Conservation (phyloP, 179 eudicot species). For the Beta macrorhiza region DNA sequence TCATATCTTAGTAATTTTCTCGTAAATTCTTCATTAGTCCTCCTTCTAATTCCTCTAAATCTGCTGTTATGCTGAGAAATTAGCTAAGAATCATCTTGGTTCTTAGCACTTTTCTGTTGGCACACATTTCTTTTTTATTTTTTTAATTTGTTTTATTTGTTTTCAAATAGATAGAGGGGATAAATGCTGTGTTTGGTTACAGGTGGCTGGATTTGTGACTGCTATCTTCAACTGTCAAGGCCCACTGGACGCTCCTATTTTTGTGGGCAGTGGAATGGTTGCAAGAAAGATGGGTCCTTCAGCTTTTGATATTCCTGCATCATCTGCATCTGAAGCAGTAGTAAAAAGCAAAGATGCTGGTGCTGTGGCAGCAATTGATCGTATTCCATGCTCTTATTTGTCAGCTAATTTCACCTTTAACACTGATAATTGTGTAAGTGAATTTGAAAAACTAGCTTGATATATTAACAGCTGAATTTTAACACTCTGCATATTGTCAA, state of each 20-base stretch:
- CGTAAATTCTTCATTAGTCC: too few relatives aligned
- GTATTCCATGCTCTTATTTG: constrained; percentile 77
- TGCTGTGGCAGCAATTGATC: constrained; percentile 94
- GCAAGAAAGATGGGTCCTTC: constrained; percentile 70
- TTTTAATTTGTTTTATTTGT: neutral
- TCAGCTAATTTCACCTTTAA: constrained; percentile 97
- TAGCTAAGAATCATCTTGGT: too few relatives aligned
- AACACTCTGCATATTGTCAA: neutral
- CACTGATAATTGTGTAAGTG: constrained; percentile 92
- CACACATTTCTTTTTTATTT: neutral
- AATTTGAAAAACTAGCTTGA: constrained; percentile 13
- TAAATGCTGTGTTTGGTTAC: constrained; percentile 28
- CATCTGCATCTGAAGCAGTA: constrained; percentile 80
- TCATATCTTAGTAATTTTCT: too few relatives aligned
- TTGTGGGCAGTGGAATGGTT: constrained; percentile 96
- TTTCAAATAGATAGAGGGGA: constrained; percentile 14
- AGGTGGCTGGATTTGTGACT: constrained; percentile 93
- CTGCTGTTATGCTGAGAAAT: too few relatives aligned
- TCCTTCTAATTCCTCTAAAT: too few relatives aligned
- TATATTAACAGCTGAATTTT: neutral
- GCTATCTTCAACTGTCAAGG: constrained; percentile 99
- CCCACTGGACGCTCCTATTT: constrained; percentile 89
- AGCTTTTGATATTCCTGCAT: constrained; percentile 50
- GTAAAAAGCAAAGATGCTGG: constrained; percentile 89
- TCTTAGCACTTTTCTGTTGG: neutral